Base-by-base conservation (phyloP, 768 basidiomycete species). In the Asterophora parasitica region DNA sequence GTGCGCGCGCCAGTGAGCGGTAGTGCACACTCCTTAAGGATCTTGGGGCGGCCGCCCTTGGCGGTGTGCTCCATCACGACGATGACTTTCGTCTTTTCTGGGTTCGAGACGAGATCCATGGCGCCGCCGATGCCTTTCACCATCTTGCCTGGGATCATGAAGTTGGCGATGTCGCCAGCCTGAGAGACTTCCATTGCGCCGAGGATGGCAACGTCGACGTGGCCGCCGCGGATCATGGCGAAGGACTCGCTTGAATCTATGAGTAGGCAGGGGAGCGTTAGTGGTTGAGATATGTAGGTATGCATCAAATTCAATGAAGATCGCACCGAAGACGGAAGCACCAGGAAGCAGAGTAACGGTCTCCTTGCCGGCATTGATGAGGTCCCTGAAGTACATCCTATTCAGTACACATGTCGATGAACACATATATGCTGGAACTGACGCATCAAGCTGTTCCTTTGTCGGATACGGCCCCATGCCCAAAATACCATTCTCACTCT, bases 191-290 rank as follows among this genome's bases (percentile, higher is more conserved):
- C 84, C 90, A 97, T 91, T 66, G 88, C 90, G 23, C 94, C 94
- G 41, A 97, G 81, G 61, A 97, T 94, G 6, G 92, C 83, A 39
- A 95, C 88, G 56, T 97, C 83, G 42, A 97, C 81, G 67, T 97
- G 94, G 4, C 94, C 94, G 37, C 94, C 94, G 44, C 94, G 88
- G 67, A 97, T 96, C 94, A 97, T 97, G 9, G 88, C 88, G 60
- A 97, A 97, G 3, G 91, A 93, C 67, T 96, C 93, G 57, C 82
- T 82, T 3, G 92, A 93, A 67, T 94, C 88, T 88, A 51, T 19
- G 40, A 51, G 45, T 23, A 23, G 23, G 23, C 23, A 23, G 30
- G 30, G 8, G 16, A 17, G 40, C 34, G 28, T 55, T 32, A 31
- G 30, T 49, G 23, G 26, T 7, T 32, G 31, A 2, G 1, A 26